These are phyloP conservation scores for Colletotrichum cuscutae DNA, from an alignment of 2,329 filamentous ascomycete genomes.

Conservation along the genomic window DNA sequence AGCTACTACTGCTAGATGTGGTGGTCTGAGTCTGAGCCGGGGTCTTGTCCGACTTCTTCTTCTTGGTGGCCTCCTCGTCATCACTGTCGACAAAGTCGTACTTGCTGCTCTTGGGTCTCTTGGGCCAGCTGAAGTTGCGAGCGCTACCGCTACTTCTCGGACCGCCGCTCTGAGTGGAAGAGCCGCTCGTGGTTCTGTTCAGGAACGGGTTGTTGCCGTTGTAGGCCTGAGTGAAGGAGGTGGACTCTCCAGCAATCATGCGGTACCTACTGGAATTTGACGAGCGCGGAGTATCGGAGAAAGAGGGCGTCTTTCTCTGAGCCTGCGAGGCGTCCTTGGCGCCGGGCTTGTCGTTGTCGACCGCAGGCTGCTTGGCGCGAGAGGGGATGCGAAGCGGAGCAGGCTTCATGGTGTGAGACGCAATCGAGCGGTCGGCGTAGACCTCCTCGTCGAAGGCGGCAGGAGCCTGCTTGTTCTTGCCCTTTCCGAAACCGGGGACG, in stretches of 20 bases:
- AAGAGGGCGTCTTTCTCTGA: background rate
- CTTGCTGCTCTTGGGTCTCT: background rate
- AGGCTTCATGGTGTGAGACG: constrained; percentile 33
- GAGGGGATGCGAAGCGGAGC: constrained; percentile 32
- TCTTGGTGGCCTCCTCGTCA: background rate
- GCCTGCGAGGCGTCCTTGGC: background rate
- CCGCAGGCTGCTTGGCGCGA: constrained; percentile 1
- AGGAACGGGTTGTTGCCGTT: background rate
- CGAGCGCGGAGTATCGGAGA: background rate
- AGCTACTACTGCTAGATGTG: background rate
- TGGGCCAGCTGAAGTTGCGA: constrained; percentile 30
- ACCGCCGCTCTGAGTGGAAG: background rate
- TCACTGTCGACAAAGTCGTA: background rate
- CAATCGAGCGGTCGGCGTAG: constrained; percentile 28
- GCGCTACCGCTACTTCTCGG: background rate
- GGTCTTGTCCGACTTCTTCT: background rate
- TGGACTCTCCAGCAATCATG: background rate
- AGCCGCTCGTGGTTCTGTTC: background rate
- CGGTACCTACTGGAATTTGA: constrained; percentile 2
- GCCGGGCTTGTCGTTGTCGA: background rate
- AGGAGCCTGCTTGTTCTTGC: background rate
- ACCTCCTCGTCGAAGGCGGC: constrained; percentile 17
- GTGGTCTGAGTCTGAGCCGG: background rate
- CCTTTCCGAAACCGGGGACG: constrained; percentile 2
- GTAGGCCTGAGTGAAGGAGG: background rate